Conservation (phyloP, 2,329 filamentous ascomycete genomes). For the Sclerotinia subarctica region DNA sequence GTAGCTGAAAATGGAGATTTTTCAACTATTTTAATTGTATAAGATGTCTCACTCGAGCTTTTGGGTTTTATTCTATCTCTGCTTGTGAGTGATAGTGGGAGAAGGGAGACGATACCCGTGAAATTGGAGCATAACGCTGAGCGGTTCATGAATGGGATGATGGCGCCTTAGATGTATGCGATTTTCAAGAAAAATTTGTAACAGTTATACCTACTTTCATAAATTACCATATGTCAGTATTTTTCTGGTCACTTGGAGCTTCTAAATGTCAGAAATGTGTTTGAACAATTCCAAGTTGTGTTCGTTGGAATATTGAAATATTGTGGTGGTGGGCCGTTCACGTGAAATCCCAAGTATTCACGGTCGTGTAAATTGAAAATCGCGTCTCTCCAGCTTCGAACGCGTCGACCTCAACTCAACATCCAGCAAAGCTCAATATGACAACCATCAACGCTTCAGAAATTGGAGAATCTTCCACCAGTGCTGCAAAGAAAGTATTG, state of each 20-base stretch:
- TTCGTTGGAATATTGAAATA: background rate
- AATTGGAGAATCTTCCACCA: conserved; percentile 58
- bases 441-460: conserved; percentile 34
- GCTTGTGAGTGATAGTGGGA: background rate
- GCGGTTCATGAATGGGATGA: background rate
- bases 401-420: conserved; percentile 26
- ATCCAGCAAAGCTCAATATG: conserved; percentile 24
- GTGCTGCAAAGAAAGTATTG: conserved; percentile 56
- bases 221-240: too few relatives aligned
- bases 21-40: background rate
- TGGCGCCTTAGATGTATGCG: background rate
- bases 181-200: too few relatives aligned
- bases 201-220: too few relatives aligned
- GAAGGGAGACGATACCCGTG: background rate
- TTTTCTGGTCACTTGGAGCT: background rate
- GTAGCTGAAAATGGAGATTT: background rate
- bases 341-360: background rate
- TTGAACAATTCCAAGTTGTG: background rate
- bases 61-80: background rate
- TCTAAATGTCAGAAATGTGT: background rate
- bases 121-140: background rate
- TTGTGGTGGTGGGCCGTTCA: background rate
- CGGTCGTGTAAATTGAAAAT: conserved; percentile 29
- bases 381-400: conserved; percentile 23
- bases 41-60: background rate